Evolutionary conservation across 345 rosid genomes (phyloP).

Genomic region (Gossypium anomalum): DNA sequence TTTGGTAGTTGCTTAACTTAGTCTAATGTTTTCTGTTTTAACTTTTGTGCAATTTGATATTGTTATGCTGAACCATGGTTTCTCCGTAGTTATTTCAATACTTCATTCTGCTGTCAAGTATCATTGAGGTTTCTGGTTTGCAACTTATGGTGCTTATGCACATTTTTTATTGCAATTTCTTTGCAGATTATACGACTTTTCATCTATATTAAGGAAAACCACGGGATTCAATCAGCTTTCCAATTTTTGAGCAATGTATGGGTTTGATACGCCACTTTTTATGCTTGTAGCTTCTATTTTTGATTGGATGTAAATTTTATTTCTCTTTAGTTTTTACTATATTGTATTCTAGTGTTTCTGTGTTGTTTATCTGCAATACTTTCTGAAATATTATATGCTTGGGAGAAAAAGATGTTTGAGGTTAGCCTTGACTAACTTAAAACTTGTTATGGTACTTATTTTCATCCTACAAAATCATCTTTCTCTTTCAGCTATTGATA

Average conservation of each 20-base stretch:
- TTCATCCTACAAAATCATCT: not conserved
- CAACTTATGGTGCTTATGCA: constrained; percentile 15
- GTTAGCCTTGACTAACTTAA: constrained; percentile 4
- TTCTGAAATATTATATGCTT: constrained; percentile 1
- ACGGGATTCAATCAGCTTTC: constrained; percentile 47
- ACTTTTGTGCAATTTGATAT: not conserved
- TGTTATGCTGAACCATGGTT: constrained; percentile 1
- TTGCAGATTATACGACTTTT: constrained; percentile 88
- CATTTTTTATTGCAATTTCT: constrained; percentile 16
- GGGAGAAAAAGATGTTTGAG: not conserved
- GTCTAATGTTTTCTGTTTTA: constrained; percentile 4
- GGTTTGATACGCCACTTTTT: constrained; percentile 12
- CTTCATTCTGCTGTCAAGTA: not conserved
- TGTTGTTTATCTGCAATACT: constrained; percentile 16
- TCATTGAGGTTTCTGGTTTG: constrained; percentile 8
- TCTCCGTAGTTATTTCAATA: not conserved
- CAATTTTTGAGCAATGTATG: constrained; percentile 80
- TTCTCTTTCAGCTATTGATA: not conserved
- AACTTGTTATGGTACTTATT: not conserved
- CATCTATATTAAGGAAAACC: constrained; percentile 46
- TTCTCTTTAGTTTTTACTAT: constrained; percentile 1
- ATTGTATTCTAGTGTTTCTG: constrained; percentile 3
- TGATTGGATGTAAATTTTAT: not conserved
- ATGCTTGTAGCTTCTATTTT: not conserved
- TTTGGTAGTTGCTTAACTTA: constrained; percentile 55